Evolutionary conservation across 2,329 filamentous ascomycete genomes (phyloP).

Genomic region (Ascomycota sp.): DNA sequence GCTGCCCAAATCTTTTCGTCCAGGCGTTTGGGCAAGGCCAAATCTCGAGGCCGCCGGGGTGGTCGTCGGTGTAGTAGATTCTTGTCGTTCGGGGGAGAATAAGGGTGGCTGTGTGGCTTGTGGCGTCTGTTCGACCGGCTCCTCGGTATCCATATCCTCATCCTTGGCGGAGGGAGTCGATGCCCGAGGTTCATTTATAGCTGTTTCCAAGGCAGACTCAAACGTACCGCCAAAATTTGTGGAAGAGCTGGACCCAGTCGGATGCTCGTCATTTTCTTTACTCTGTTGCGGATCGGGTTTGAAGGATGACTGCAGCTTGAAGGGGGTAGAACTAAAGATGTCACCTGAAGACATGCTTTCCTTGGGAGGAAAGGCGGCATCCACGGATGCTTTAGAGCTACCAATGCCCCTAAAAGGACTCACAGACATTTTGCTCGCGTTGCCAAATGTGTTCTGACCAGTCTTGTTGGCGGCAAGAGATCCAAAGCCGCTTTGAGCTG

Average conservation of each 20-base stretch:
- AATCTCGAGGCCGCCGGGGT: constrained; percentile 30
- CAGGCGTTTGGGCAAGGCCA: constrained; percentile 15
- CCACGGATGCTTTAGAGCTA: constrained; percentile 5
- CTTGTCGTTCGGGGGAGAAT: constrained; percentile 8
- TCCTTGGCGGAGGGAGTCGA: constrained; percentile 21
- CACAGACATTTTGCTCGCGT: constrained; percentile 14
- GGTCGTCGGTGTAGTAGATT: constrained; percentile 27
- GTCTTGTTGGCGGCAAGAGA: constrained; percentile 19
- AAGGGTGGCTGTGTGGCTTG: constrained; percentile 16
- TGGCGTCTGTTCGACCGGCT: constrained; percentile 13
- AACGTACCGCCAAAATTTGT: constrained; percentile 40
- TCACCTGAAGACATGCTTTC: constrained; percentile 11
- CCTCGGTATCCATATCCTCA: constrained; percentile 28
- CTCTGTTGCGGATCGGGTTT: constrained; percentile 40
- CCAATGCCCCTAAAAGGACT: constrained; percentile 10
- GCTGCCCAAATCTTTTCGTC: constrained; percentile 15
- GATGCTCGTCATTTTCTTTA: constrained; percentile 33
- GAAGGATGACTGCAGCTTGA: constrained; percentile 50
- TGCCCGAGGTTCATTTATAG: constrained; percentile 14
- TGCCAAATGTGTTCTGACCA: constrained; percentile 17
- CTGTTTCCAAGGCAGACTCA: constrained; percentile 31
- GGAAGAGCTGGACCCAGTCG: constrained; percentile 18
- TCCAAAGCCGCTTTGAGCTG: constrained; percentile 33
- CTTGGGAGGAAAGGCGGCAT: constrained; percentile 10
- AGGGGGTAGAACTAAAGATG: constrained; percentile 31